Evolutionary conservation across 2,329 filamentous ascomycete genomes (phyloP).

Genomic region (Lachnellula hyalina): DNA sequence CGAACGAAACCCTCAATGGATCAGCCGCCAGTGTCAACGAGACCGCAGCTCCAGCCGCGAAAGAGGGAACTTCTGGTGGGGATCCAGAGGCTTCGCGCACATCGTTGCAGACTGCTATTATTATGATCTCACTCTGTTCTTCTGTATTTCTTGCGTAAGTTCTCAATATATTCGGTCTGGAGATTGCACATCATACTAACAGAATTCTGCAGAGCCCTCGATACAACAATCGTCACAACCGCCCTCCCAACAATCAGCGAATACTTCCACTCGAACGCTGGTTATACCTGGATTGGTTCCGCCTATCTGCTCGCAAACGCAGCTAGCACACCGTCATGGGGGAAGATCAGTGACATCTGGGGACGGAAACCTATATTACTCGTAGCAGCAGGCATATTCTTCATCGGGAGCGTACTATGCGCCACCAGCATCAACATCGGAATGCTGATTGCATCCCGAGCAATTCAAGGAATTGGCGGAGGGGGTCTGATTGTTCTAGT

Average conservation of each 20-base stretch:
- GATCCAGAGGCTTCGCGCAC: constrained; percentile 29
- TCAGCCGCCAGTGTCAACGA: constrained; percentile 5
- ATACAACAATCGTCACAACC: constrained; percentile 53
- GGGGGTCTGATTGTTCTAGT: constrained; percentile 48
- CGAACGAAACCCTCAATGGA: neutral
- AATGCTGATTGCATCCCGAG: constrained; percentile 42
- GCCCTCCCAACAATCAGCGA: constrained; percentile 55
- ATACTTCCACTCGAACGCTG: constrained; percentile 42
- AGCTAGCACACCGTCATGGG: constrained; percentile 61
- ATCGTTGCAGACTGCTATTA: constrained; percentile 27
- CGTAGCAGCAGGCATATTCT: constrained; percentile 44
- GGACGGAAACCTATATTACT: constrained; percentile 50
- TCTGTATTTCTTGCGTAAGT: constrained; percentile 28
- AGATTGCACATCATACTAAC: neutral
- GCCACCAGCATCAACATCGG: constrained; percentile 41
- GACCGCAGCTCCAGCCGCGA: neutral
- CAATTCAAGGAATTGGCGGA: constrained; percentile 45
- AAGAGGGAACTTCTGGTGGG: neutral
- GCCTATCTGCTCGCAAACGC: constrained; percentile 68
- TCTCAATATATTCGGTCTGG: neutral
- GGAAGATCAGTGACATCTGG: constrained; percentile 54
- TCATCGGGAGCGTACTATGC: constrained; percentile 45
- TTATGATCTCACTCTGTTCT: constrained; percentile 30
- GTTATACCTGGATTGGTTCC: constrained; percentile 72
- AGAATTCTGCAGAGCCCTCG: constrained; percentile 19